Percentiles rank a stretch among this genome's conserved stretches.
phyloP scores from a whole-genome alignment of 305 asterid genomes.

The Solanum chacoense region DNA sequence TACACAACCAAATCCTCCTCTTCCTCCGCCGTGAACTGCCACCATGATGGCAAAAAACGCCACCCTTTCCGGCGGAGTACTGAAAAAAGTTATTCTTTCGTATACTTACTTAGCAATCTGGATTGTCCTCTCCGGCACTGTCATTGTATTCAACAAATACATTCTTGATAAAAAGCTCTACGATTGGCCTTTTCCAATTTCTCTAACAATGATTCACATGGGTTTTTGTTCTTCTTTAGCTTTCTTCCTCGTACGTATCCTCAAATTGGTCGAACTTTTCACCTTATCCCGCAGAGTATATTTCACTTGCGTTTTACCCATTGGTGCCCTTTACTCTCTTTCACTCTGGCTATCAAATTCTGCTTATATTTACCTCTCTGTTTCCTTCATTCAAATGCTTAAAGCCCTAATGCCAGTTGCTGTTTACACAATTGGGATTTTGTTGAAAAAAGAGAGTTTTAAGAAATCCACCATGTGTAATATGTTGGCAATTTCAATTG shows the following conservation, averaged over 20 bases:
- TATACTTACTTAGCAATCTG: constrained; percentile 52
- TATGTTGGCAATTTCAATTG: constrained; percentile 62
- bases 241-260: constrained; percentile 46
- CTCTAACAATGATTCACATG: constrained; percentile 79
- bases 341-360: constrained; percentile 79
- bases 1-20: not conserved
- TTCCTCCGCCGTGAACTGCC: not conserved
- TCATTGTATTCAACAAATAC: constrained; percentile 67
- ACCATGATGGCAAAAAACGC: constrained; percentile 36
- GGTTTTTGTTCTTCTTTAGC: constrained; percentile 60
- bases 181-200: constrained; percentile 68
- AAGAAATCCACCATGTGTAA: constrained; percentile 34
- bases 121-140: constrained; percentile 63
- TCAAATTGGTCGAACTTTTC: constrained; percentile 54
- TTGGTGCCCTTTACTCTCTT: constrained; percentile 58
- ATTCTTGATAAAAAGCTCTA: constrained; percentile 58
- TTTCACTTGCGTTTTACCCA: constrained; percentile 56
- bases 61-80: constrained; percentile 38
- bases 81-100: constrained; percentile 46
- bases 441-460: constrained; percentile 40
- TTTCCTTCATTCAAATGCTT: constrained; percentile 69
- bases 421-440: constrained; percentile 47
- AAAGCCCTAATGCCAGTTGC: constrained; percentile 79
- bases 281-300: constrained; percentile 47
- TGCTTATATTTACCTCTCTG: constrained; percentile 68